Evolutionary conservation across 352 stramenopile species (phyloP), one percentile per base, ranked within the genome.

Genomic region (Phytophthora colocasiae): DNA sequence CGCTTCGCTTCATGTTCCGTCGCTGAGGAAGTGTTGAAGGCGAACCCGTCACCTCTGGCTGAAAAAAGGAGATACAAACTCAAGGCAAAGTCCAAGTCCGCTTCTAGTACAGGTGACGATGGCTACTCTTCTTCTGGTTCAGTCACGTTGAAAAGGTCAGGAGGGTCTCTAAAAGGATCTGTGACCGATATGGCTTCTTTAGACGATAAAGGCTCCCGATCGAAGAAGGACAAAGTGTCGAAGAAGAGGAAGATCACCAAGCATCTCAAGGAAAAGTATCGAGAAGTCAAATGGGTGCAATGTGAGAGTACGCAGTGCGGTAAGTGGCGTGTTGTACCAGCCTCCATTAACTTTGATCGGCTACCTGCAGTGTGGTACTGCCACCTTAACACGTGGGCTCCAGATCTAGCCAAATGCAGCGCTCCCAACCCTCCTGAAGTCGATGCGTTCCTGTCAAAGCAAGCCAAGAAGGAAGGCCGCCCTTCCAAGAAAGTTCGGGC

Each of bases 281-380:
- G 79, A 26, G 85, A 96, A 47, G 74, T 93, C 36, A 91, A 92
- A 59, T 99, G 97, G 97, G 97, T 99, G 2, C 95, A 98, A 76
- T 99, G 97, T 65, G 97, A 99, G 48, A 87, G 70, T 44, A 95
- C 93, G 58, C 71, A 90, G 22, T 99, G 97, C 71, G 79, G 82
- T 5, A 99, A 99, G 70, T 99, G 97, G 97, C 93, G 97, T 27
- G 87, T 98, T 31, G 84, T 99, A 36, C 94, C 97, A 9, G 73
- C 78, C n/a, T 85, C 77, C n/a, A 92, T 98, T 51, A 84, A 98
- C 50, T 87, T 93, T 19, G 85, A 92, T 36, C 73, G 80, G 22
- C 78, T 99, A 22, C 96, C 96, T 9, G 85, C 97, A 5, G 79
- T 96, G 26, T 99, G 87, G 87, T 92, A 85, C 44, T 96, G 87